Base-by-base conservation (phyloP, 2,329 filamentous ascomycete species). In the Ciborinia camelliae region DNA sequence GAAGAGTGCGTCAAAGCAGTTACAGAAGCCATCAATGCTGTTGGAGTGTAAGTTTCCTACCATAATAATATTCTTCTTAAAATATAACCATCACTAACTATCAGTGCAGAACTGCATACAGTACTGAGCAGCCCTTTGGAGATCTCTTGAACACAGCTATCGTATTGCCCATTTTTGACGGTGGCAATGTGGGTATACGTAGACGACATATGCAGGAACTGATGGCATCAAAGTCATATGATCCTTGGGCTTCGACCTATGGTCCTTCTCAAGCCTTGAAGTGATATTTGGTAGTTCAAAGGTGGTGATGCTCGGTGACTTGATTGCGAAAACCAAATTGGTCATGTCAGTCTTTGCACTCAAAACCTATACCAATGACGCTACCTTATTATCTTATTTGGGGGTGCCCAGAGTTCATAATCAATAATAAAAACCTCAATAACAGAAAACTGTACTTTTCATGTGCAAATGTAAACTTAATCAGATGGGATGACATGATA, bases 111-210 rank as follows among this genome's bases (percentile, higher is more conserved):
- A 61, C 63, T 50, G 63, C 63, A 3, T 64, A 64, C 26, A 41
- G 39, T 45, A 12, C 39, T 4, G 63, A 43, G 62, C 63, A 52
- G 45, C 78, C 77, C 2, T 83, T 83, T 67, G 71, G 76, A 1
- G 74, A 77, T 30, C 47, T 82, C 15, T 69, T 82, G 32, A 79
- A 79, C 43, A 78, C 78, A 66, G 81, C 79, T 0, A 75, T 80
- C 66, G 78, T 77, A 4, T 65, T 83, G 59, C 80, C 81, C 3
- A 78, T 80, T 30, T 84, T 84, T 63, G 82, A 84, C 65, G 81
- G 82, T 0, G 82, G 82, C 0, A 85, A 85, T 71, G 77, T 84
- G 14, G 82, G 82, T 0, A 78, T 84, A 8, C 74, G 82, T 48
- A 77, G 81, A 60, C 74, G 81, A 35, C 78, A 82, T 64, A 68